Percentiles rank a stretch among this genome's conserved stretches.
These are phyloP conservation scores for Lentinula lateritia DNA, from an alignment of 768 basidiomycete species.

Conservation along the genomic window DNA sequence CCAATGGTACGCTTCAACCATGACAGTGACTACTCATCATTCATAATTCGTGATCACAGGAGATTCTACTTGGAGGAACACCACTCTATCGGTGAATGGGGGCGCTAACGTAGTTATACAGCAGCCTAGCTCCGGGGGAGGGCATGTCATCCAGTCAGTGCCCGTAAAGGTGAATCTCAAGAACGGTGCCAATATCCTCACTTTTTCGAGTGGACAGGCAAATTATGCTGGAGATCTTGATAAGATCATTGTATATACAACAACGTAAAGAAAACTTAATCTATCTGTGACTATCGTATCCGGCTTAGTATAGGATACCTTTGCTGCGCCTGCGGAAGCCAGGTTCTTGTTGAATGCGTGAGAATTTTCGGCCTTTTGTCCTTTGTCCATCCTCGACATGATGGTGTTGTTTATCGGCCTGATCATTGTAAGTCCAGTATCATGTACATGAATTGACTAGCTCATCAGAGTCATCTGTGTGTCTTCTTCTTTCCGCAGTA, in stretches of 20 bases:
- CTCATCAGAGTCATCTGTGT: not conserved
- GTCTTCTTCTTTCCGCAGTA: not conserved
- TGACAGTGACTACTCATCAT: not conserved
- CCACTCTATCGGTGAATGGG: conserved; percentile 61
- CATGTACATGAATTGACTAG: not conserved
- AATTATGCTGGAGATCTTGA: conserved; percentile 58
- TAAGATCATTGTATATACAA: conserved; percentile 54
- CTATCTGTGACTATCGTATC: no score
- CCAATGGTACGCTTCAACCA: conserved; percentile 34
- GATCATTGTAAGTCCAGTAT: no score
- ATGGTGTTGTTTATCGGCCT: no score
- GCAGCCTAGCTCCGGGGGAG: conserved; percentile 54
- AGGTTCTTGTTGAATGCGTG: not conserved
- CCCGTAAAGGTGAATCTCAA: conserved; percentile 48
- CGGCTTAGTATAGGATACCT: no score
- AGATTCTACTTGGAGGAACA: conserved; percentile 54
- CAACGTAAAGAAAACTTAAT: conserved; percentile 6
- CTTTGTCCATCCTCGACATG: no score
- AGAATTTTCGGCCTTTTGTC: no score
- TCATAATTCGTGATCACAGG: conserved; percentile 18
- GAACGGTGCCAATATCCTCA: conserved; percentile 47
- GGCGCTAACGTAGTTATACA: conserved; percentile 47
- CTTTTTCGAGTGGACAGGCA: conserved; percentile 41
- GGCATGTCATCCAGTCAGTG: conserved; percentile 46
- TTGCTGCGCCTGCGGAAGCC: not conserved